A percentile compares a stretch with the other conserved stretches of the same genome.
phyloP scores from a whole-genome alignment of 768 basidiomycete species.

The Mycena sanguinolenta region DNA sequence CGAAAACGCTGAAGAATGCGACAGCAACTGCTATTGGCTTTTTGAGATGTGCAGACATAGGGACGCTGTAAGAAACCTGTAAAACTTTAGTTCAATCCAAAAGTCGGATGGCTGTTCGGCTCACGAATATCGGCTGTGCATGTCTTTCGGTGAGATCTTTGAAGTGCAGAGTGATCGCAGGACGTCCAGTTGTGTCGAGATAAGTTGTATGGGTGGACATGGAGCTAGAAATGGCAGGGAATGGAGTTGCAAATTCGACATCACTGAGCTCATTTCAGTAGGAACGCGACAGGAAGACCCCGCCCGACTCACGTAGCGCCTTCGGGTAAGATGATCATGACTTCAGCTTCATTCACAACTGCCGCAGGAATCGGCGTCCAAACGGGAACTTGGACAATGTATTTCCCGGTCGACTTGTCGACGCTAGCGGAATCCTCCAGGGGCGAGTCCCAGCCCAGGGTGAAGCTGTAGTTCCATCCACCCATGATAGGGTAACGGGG shows the following conservation, averaged over 20 bases:
- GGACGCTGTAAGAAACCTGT: slow-evolving; percentile 91
- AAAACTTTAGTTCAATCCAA: slow-evolving; percentile 5
- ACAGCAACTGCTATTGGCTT: slow-evolving; percentile 86
- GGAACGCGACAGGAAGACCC: slow-evolving; percentile 1
- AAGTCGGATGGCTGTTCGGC: slow-evolving; percentile 47
- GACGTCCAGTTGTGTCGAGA: slow-evolving; percentile 92
- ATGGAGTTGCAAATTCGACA: slow-evolving; percentile 82
- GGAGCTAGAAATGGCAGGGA: slow-evolving; percentile 73
- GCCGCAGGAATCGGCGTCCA: slow-evolving; percentile 86
- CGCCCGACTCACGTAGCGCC: slow-evolving; percentile 85
- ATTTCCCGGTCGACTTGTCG: slow-evolving; percentile 71
- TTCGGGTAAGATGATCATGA: slow-evolving; percentile 90
- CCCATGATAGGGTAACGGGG: slow-evolving; percentile 95
- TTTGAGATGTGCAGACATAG: slow-evolving; percentile 83
- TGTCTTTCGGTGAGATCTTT: slow-evolving; percentile 84
- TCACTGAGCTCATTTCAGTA: slow-evolving; percentile 64
- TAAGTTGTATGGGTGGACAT: slow-evolving; percentile 85
- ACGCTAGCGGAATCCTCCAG: slow-evolving; percentile 79
- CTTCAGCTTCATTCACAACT: slow-evolving; percentile 83
- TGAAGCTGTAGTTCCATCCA: slow-evolving; percentile 98
- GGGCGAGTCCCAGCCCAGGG: slow-evolving; percentile 93
- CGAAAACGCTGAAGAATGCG: slow-evolving; percentile 79
- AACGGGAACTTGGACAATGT: slow-evolving; percentile 87
- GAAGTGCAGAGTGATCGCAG: slow-evolving; percentile 81
- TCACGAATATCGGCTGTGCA: slow-evolving; percentile 83